A percentile compares a stretch with the other conserved stretches of the same genome.
Conservation (phyloP, 2,329 filamentous ascomycete species). For the Beauveria varroae region DNA sequence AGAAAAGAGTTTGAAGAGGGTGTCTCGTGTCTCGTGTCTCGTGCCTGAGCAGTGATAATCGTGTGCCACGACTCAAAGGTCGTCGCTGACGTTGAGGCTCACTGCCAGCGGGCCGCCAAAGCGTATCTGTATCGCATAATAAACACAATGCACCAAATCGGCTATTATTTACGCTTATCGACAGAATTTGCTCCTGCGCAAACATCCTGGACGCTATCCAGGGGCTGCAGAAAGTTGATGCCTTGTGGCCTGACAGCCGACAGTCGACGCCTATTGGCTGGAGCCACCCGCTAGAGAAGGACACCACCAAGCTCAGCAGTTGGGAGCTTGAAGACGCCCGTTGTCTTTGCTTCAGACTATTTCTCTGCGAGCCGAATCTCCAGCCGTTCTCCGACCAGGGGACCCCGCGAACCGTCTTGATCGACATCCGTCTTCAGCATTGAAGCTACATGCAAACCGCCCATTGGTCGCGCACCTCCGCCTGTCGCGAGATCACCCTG, state of each 20-base stretch:
- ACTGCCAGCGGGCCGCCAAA: neutral
- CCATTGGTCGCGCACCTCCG: constrained; percentile 16
- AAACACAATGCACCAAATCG: neutral
- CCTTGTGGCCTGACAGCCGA: constrained; percentile 28
- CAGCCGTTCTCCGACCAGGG: neutral
- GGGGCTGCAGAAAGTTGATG: constrained; percentile 22
- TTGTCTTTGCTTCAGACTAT: neutral
- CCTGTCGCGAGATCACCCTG: constrained; percentile 14
- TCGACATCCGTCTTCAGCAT: neutral
- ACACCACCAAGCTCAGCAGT: constrained; percentile 12
- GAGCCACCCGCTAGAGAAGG: constrained; percentile 7
- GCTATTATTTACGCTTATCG: neutral
- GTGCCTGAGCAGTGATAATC: neutral
- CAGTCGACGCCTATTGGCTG: constrained; percentile 22
- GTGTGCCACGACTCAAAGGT: neutral
- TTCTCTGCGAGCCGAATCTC: neutral
- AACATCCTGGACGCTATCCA: constrained; percentile 1
- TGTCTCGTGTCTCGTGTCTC: neutral
- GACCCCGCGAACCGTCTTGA: neutral
- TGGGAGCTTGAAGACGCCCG: constrained; percentile 7
- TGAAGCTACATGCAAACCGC: constrained; percentile 10
- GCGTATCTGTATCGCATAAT: neutral
- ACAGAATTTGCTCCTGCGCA: neutral
- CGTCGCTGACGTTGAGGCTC: neutral
- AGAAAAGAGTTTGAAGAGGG: neutral